Conservation (phyloP, 768 basidiomycete genomes). For the Phaeolepiota aurea region DNA sequence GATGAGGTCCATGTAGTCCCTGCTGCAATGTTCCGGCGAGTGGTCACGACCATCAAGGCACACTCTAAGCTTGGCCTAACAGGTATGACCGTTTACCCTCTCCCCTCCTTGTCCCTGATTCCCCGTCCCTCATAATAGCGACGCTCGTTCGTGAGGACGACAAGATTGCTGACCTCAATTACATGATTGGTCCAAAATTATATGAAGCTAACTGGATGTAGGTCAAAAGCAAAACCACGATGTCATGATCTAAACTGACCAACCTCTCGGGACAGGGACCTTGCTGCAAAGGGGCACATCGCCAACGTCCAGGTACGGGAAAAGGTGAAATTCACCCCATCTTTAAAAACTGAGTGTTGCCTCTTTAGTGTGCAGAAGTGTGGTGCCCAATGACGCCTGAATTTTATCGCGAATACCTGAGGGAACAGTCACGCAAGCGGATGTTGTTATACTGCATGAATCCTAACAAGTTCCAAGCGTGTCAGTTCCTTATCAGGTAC, state of each 20-base stretch:
- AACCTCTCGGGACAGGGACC: slow-evolving; percentile 42
- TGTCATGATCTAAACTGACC: slow-evolving; percentile 6
- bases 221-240: slow-evolving; percentile 9
- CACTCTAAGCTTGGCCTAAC: slow-evolving; percentile 97
- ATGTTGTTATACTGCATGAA: slow-evolving; percentile 99
- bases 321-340: background rate
- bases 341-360: too few species aligned
- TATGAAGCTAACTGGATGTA: slow-evolving; percentile 99
- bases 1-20: slow-evolving; percentile 99
- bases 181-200: slow-evolving; percentile 98
- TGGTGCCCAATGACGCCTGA: slow-evolving; percentile 99
- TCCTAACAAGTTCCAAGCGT: slow-evolving; percentile 98
- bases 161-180: slow-evolving; percentile 96
- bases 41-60: slow-evolving; percentile 97
- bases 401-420: slow-evolving; percentile 95
- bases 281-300: slow-evolving; percentile 98
- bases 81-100: slow-evolving; percentile 37
- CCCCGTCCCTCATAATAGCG: slow-evolving; percentile 36
- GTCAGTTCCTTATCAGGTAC: slow-evolving; percentile 97
- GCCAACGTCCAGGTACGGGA: slow-evolving; percentile 92
- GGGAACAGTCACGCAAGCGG: slow-evolving; percentile 85
- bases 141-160: slow-evolving; percentile 98
- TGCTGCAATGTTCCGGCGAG: slow-evolving; percentile 96
- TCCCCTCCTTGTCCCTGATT: slow-evolving; percentile 1
- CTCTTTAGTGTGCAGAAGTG: slow-evolving; percentile 92